A percentile compares a stretch with the other conserved stretches of the same genome.
These are phyloP conservation scores for Boletus reticulatus DNA, from an alignment of 768 basidiomycete genomes.

Conservation along the genomic window DNA sequence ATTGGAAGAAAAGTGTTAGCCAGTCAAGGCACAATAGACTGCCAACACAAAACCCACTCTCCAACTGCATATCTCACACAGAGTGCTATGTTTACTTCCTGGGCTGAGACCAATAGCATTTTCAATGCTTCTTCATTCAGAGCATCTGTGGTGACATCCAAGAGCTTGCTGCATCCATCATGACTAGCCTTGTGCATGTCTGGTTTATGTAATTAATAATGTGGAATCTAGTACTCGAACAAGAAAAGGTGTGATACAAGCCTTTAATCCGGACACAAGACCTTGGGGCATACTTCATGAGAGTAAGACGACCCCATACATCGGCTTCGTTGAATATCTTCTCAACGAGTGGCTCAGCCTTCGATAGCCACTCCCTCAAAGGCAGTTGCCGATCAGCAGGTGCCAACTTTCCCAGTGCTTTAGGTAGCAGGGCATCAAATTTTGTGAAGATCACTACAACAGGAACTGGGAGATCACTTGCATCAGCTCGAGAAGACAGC, in stretches of 20 bases:
- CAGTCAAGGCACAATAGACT: no score
- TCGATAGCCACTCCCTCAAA: not conserved
- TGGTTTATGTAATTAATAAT: not conserved
- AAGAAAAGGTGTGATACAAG: not conserved
- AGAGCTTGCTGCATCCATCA: not conserved
- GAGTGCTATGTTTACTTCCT: constrained; percentile 1
- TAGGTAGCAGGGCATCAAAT: not conserved
- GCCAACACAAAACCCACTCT: not conserved
- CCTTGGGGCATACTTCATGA: no score
- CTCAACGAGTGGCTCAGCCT: not conserved
- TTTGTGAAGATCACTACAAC: constrained; percentile 4
- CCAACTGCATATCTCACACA: constrained; percentile 1
- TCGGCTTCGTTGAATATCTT: not conserved
- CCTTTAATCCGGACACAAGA: not conserved
- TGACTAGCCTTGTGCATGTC: not conserved
- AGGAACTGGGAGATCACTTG: not conserved
- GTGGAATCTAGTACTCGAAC: not conserved
- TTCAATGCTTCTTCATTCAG: not conserved
- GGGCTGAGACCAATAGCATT: constrained; percentile 4
- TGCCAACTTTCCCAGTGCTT: not conserved
- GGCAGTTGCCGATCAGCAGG: not conserved
- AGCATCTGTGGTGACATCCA: not conserved
- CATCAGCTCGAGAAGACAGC: not conserved
- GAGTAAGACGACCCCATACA: not conserved
- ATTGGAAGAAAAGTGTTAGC: not conserved